Percentiles rank a stretch among this genome's conserved stretches.
phyloP scores from a whole-genome alignment of 371 early-diverging fungal genomes.

The Lichtheimia corymbifera region DNA sequence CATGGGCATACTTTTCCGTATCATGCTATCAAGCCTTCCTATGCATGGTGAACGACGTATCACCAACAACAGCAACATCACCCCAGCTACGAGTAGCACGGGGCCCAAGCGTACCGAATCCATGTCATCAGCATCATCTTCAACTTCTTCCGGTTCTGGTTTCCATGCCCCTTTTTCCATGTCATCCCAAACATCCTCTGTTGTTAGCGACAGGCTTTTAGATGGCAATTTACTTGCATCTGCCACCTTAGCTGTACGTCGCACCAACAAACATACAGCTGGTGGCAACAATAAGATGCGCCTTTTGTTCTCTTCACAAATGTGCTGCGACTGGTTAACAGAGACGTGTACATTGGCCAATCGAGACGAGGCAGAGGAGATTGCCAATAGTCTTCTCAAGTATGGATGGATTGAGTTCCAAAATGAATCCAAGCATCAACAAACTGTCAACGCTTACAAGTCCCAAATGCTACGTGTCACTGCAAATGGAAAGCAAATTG shows the following conservation, averaged over 20 bases:
- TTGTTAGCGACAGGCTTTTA: background rate
- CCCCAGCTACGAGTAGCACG: background rate
- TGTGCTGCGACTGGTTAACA: constrained; percentile 64
- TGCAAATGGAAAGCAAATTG: constrained; percentile 16
- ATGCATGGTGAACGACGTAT: constrained; percentile 26
- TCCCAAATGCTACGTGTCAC: constrained; percentile 15
- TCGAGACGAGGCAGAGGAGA: constrained; percentile 59
- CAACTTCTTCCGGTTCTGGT: constrained; percentile 11
- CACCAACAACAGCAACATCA: constrained; percentile 1
- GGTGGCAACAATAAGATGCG: constrained; percentile 24
- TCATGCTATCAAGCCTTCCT: constrained; percentile 43
- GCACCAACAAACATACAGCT: background rate
- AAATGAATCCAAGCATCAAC: constrained; percentile 8
- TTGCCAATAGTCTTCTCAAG: constrained; percentile 56
- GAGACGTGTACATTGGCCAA: constrained; percentile 59
- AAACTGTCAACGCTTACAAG: constrained; percentile 11
- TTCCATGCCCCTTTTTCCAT: constrained; percentile 17
- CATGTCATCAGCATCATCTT: constrained; percentile 9
- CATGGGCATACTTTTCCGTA: constrained; percentile 28
- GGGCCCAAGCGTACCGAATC: constrained; percentile 6
- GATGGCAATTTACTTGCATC: too few species aligned
- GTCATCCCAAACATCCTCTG: constrained; percentile 13
- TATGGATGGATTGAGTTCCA: constrained; percentile 57
- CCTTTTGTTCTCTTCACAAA: constrained; percentile 35
- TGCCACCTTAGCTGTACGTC: too few species aligned